Base-by-base conservation (phyloP, 257 asterid species). In the Petunia axillaris region DNA sequence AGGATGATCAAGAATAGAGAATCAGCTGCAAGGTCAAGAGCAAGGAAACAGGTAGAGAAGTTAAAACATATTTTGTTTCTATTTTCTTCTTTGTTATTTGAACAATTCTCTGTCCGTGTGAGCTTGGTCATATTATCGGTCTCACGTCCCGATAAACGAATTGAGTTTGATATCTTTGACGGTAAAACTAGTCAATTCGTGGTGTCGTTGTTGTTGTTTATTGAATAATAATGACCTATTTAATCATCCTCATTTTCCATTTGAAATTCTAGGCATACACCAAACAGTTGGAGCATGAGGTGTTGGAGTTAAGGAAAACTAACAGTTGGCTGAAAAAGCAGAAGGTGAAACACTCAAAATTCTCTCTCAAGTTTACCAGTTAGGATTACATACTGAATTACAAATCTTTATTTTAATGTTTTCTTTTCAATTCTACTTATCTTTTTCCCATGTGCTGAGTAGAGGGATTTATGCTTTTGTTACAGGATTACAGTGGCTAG, bases 11-110 rank as follows among this genome's bases (percentile, higher is more conserved):
- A 86, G 84, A 89, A 88, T 57, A 79, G 91, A 2, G 91, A 89
- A 44, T 89, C 93, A n/a, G 91, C 91, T 44, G 91, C 90, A 0
- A 74, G 88, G 75, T 88, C 91, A 46, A 85, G 90, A 75, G 90
- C 87, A 8, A 82, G 83, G 70, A 89, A 88, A 52, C 89, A 88
- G 89, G 91, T 89, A 8, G 6, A 65, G 9, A 57, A 57, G 36
- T 57, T 3, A 57, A 57, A 25, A 25, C 25, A 25, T 25, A 25
- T 25, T 58, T 58, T 58, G 11, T n/a, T 6, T 10, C 64, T 6
- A 58, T 16, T 58, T n/a, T 58, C 8, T n/a, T 58, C 4, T 4
- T 25, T 2, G 36, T 58, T 11, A 7, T 9, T 57, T 15, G 62
- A 57, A 57, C 5, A 57, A 25, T 25, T 25, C 3, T 50, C 14